Base-by-base conservation (phyloP, 2,329 filamentous ascomycete genomes). In the Colletotrichum horii region DNA sequence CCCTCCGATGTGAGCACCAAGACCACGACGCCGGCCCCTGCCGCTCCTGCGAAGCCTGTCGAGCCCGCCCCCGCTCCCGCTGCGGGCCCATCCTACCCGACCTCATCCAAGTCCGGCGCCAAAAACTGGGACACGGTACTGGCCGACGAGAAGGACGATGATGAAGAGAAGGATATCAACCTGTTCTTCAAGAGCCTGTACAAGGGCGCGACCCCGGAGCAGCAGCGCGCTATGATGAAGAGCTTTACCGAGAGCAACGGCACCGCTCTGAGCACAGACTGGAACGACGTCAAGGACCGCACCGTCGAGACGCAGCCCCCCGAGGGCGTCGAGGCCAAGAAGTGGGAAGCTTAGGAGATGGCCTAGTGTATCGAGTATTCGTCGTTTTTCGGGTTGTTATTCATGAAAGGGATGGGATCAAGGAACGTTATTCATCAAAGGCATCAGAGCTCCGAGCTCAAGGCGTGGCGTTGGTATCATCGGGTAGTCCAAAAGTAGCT, bases 171-270 rank as follows among this genome's bases (percentile, higher is more conserved):
- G 2, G 91, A 94, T 32, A 92, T 96, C 11, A 94, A 97, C 80
- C 82, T 84, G 14, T 98, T 98, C 86, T 99, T 99, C 89, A 97
- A 97, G 88, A 93, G 94, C 81, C 88, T 99, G 2, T 98, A 96
- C 86, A 92, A 94, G 77, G 89, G 88, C 43, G 93, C 95, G 0
- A 92, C 94, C 65, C 91, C 93, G 0, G 96, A 99, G 79, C 95
- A 95, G 74, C 92, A 93, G 82, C 92, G 96, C 3, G 97, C 97
- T 11, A 99, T 99, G 97, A 95, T 97, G 92, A 99, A 99, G 91
- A 98, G 95, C 82, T 98, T 95, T 81, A 89, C 92, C 16, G 96
- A 99, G 88, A 98, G 96, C 84, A 97, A 97, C 79, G 97, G 97
- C 6, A 99, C 97, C 0, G 91, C 94, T 4, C 87, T 99, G 66